A percentile compares a stretch with the other conserved stretches of the same genome.
These are phyloP conservation scores for Datura wrightii DNA, from an alignment of 257 asterid genomes.

Conservation along the genomic window DNA sequence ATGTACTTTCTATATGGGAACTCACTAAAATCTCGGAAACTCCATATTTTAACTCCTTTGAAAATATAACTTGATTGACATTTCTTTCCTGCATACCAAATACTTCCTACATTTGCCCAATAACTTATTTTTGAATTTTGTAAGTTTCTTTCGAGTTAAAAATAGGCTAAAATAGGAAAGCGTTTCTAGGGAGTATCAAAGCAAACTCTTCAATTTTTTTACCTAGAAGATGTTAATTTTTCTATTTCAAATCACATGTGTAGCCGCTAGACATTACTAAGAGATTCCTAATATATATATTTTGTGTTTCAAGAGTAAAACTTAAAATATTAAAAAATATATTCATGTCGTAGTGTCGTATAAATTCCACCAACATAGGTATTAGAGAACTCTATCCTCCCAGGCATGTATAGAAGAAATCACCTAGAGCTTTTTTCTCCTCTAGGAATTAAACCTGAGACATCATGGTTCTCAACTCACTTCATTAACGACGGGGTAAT, in stretches of 20 bases:
- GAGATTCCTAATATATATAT: background rate
- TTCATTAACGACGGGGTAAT: too few relatives aligned
- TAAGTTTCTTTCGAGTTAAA: background rate
- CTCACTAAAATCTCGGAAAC: background rate
- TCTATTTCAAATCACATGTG: background rate
- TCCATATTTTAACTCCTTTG: background rate
- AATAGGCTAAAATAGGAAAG: background rate
- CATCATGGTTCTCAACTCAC: too few relatives aligned
- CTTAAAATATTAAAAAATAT: background rate
- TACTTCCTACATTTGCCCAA: background rate
- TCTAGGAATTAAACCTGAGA: too few relatives aligned
- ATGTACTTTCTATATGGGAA: background rate
- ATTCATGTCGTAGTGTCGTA: background rate
- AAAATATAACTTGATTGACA: background rate
- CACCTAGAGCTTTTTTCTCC: too few relatives aligned
- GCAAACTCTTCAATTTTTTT: background rate
- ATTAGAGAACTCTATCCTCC: too few relatives aligned
- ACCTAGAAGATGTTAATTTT: background rate
- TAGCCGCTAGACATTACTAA: background rate
- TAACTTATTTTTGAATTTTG: background rate
- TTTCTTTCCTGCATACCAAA: background rate
- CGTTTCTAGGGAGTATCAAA: background rate
- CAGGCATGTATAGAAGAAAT: too few relatives aligned
- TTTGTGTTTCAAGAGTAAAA: background rate
- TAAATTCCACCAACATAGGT: background rate